Percentiles rank a stretch among this genome's conserved stretches.
Evolutionary conservation across 768 basidiomycete species (phyloP).

Genomic region (Macrolepiota fuliginosa): DNA sequence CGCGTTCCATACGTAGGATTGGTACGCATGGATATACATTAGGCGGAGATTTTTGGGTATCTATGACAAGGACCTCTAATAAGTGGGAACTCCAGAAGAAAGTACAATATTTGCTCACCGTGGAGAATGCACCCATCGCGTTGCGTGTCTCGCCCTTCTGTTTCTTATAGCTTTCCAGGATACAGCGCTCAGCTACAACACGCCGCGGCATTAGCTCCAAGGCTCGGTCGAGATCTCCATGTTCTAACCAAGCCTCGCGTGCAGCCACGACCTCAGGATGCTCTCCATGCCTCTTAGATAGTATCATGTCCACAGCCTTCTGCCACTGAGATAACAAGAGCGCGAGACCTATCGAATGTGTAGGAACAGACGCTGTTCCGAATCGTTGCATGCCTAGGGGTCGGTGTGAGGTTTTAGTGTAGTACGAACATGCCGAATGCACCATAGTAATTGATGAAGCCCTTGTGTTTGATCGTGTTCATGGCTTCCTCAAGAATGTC

Average conservation of each 20-base stretch:
- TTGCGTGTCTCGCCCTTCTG: conserved; percentile 76
- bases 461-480: conserved; percentile 72
- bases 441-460: conserved; percentile 99
- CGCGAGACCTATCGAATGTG: conserved; percentile 91
- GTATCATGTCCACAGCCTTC: conserved; percentile 76
- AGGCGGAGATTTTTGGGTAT: conserved; percentile 93
- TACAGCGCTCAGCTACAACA: conserved; percentile 89
- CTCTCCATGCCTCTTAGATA: conserved; percentile 84
- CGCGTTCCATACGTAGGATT: conserved; percentile 98
- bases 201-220: conserved; percentile 84
- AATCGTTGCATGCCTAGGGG: conserved; percentile 93
- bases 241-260: conserved; percentile 85
- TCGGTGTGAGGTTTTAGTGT: conserved; percentile 12
- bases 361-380: conserved; percentile 94
- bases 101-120: conserved; percentile 42
- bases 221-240: conserved; percentile 77
- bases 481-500: conserved; percentile 75
- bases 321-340: conserved; percentile 91
- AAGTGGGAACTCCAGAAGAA: not conserved
- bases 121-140: conserved; percentile 84
- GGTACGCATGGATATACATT: conserved; percentile 99
- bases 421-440: conserved; percentile 8
- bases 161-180: conserved; percentile 87
- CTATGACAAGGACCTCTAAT: conserved; percentile 37
- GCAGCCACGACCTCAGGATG: conserved; percentile 87